phyloP scores from a whole-genome alignment of 2,329 filamentous ascomycete genomes.

The Pezicula neosporulosa region DNA sequence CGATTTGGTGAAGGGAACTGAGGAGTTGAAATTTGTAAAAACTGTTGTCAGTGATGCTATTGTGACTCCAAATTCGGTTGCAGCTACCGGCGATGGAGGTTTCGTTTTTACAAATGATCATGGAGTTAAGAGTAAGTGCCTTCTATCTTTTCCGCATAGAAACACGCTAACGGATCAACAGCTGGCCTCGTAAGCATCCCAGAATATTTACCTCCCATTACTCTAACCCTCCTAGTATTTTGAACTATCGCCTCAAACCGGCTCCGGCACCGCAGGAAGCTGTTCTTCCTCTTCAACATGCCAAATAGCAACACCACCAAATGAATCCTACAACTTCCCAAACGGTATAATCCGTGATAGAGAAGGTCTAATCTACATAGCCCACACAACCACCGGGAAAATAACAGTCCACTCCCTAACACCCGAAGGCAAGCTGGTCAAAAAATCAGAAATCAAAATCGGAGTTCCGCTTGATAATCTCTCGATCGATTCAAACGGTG shows the following conservation, averaged over 20 bases:
- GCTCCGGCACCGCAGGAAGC: conserved; percentile 14
- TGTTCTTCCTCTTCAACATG: conserved; percentile 13
- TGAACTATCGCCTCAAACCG: no score
- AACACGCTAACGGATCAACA: not conserved
- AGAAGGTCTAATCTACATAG: conserved; percentile 26
- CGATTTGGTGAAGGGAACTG: conserved; percentile 16
- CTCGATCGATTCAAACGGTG: conserved; percentile 26
- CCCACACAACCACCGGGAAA: conserved; percentile 21
- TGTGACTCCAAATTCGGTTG: conserved; percentile 27
- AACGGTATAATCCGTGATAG: conserved; percentile 26
- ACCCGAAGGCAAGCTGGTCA: conserved; percentile 1
- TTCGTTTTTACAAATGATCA: conserved; percentile 32
- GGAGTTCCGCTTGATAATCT: conserved; percentile 30
- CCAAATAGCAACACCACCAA: conserved; percentile 19
- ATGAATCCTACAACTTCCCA: conserved; percentile 20
- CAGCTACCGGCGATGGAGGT: conserved; percentile 23
- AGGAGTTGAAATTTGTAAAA: conserved; percentile 23
- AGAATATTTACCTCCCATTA: no score
- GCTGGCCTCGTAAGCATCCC: not conserved
- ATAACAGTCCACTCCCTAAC: conserved; percentile 17
- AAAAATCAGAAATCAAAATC: conserved; percentile 21
- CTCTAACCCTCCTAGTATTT: conserved; percentile 1
- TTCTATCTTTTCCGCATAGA: not conserved
- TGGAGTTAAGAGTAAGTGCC: conserved; percentile 18
- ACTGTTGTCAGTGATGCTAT: conserved; percentile 25